These are phyloP conservation scores for Coemansia sp. DNA, from an alignment of 192 early-diverging fungal genomes.

Conservation along the genomic window DNA sequence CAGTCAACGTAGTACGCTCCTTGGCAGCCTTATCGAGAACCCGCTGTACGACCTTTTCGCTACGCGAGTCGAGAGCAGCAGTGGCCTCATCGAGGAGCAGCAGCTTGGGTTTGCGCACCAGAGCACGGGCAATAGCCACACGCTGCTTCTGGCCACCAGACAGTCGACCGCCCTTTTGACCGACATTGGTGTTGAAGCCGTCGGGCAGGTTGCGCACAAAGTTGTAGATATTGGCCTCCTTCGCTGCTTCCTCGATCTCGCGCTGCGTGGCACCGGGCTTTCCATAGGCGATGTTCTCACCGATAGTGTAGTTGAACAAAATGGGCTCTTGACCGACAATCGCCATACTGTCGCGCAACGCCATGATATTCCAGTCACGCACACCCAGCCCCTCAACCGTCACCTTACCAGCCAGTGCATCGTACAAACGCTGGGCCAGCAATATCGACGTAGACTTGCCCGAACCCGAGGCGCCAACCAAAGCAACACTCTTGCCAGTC, in stretches of 20 bases:
- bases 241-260: slow-evolving; percentile 58
- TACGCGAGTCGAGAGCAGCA: slow-evolving; percentile 70
- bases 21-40: slow-evolving; percentile 70
- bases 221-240: slow-evolving; percentile 69
- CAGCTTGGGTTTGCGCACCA: slow-evolving; percentile 84
- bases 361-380: slow-evolving; percentile 63
- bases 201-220: slow-evolving; percentile 85
- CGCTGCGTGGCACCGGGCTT: slow-evolving; percentile 61
- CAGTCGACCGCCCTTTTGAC: slow-evolving; percentile 75
- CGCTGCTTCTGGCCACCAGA: slow-evolving; percentile 95
- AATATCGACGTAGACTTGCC: slow-evolving; percentile 76
- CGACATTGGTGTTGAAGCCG: slow-evolving; percentile 81
- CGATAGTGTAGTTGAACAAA: slow-evolving; percentile 84
- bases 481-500: slow-evolving; percentile 74
- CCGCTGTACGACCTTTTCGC: slow-evolving; percentile 71
- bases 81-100: slow-evolving; percentile 87
- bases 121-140: slow-evolving; percentile 85
- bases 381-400: slow-evolving; percentile 64
- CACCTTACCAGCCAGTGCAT: slow-evolving; percentile 62
- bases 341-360: slow-evolving; percentile 73
- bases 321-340: slow-evolving; percentile 91
- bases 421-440: slow-evolving; percentile 80
- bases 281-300: slow-evolving; percentile 86
- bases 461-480: slow-evolving; percentile 84
- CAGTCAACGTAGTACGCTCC: slow-evolving; percentile 73